Base-by-base conservation (phyloP, 2,329 filamentous ascomycete genomes). In the Apiospora koreana region DNA sequence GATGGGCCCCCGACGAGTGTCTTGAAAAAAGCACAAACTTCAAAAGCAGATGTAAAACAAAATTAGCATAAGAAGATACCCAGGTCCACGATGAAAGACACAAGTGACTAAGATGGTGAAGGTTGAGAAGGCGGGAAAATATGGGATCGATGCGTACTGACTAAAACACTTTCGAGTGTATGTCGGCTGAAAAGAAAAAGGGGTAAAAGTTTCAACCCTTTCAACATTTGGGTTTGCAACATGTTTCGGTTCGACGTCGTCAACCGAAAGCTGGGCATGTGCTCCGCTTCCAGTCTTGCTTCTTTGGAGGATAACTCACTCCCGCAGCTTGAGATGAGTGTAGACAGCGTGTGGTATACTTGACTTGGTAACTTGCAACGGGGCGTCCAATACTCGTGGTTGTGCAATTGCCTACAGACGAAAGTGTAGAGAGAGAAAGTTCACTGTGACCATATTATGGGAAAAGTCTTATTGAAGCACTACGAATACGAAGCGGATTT, bases 121-220 rank as follows among this genome's bases (percentile, higher is more conserved):
- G 48, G 23, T 28, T 31, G 14, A 31, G 25, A 54, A 28, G 48
- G 38, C 31, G 31, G 18, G 8, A 38, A 12, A 14, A n/a, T 38
- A 16, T 18, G 21, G 31, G 18, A 48, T 41, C 46, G 35, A 48
- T 58, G 65, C 50, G 43, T 58, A 68, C 41, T 62, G 68, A 69
- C 41, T 46, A 65, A 70, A 58, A 54, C 65, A 68, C 31, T n/a
- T 48, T 65, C 46, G 41, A 38, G 35, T 41, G n/a, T 48, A 64
- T n/a, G n/a, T 8, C 35, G 38, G 67, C 62, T 67, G 58, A 50
- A 65, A 65, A 50, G 67, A 35, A 68, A 67, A 43, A 43, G 25
- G 41, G 69, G 25, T 35, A 64, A 68, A 70, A 50, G 69, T 68
- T 45, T 68, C 65, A 68, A 68, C 65, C 62, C 48, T 65, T 50